Base-by-base conservation (phyloP, 257 asterid genomes). In the Thymus quinquecostatus region DNA sequence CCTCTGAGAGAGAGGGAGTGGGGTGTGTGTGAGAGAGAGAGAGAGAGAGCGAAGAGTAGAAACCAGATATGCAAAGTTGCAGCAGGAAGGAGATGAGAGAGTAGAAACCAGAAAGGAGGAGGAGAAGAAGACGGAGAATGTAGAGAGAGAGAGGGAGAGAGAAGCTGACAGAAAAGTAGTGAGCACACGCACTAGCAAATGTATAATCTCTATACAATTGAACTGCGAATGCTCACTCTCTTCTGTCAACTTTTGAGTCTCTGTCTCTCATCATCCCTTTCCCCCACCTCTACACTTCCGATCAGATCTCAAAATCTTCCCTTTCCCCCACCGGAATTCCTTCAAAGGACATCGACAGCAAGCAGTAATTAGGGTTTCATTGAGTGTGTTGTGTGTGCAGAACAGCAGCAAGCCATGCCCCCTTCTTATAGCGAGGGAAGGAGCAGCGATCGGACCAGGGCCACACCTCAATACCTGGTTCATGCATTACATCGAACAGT, bases 181-280 rank as follows among this genome's bases (percentile, higher is more conserved):
- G 85, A 84, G 89, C 89, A 82, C 82, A 79, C 78, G 80, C 83
- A 75, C 33, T 50, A 30, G 60, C 78, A 82, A 64, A 72, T 48
- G 81, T 21, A 72, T 69, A 77, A 27, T 11, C 40, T 58, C 48
- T 75, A 84, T 75, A 77, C 86, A 84, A 79, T 64, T 69, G 86
- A 71, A 21, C 78, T 51, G 85, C 82, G 72, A 69, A 62, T 79
- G 89, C 89, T 75, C 89, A 79, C 89, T 84, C 86, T 84, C 86
- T 84, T 81, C 89, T 82, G 89, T 81, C 88, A 78, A 79, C 27
- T 60, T 43, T 48, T 4, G 12, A 28, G 43, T 43, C 50, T 38
- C 78, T 44, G 43, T 43, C 50, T 38, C 78, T 44, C 77, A 38
- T 67, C 50, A 43, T 44, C 71, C 40, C 60, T 12, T 32, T n/a